phyloP scores from a whole-genome alignment of 352 stramenopile genomes.

The Vaucheria bursata region DNA sequence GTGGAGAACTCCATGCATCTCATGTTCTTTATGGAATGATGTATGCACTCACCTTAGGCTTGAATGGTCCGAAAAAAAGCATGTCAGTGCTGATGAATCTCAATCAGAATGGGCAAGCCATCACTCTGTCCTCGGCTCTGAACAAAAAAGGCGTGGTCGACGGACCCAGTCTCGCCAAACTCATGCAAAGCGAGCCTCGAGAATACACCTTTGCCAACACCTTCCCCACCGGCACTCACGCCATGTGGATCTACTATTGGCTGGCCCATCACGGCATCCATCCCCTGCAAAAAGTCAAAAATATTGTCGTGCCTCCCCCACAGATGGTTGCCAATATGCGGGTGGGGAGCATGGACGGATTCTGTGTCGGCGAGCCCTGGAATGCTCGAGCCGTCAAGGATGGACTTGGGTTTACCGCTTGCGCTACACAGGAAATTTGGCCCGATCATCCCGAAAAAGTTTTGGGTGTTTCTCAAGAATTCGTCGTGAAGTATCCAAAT shows the following conservation, averaged over 20 bases:
- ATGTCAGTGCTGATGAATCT: background rate
- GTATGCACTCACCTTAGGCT: background rate
- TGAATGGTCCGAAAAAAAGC: background rate
- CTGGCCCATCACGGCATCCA: background rate
- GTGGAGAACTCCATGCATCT: background rate
- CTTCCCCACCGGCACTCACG: background rate
- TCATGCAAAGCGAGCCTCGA: background rate
- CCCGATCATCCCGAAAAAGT: background rate
- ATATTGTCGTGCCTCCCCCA: background rate
- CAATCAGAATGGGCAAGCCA: background rate
- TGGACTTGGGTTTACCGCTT: background rate
- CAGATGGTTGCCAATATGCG: background rate
- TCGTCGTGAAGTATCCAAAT: background rate
- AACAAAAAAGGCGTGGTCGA: background rate
- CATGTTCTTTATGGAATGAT: background rate
- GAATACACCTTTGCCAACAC: background rate
- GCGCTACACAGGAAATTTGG: background rate
- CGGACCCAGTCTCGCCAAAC: background rate
- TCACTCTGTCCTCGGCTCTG: background rate
- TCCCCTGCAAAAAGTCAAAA: background rate
- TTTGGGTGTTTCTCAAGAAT: background rate
- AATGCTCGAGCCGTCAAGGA: background rate
- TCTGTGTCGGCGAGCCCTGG: background rate
- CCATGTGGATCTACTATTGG: background rate
- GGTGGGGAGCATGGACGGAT: background rate